Base-by-base conservation (phyloP, 139 green algal species). In the Trebouxia sp. region DNA sequence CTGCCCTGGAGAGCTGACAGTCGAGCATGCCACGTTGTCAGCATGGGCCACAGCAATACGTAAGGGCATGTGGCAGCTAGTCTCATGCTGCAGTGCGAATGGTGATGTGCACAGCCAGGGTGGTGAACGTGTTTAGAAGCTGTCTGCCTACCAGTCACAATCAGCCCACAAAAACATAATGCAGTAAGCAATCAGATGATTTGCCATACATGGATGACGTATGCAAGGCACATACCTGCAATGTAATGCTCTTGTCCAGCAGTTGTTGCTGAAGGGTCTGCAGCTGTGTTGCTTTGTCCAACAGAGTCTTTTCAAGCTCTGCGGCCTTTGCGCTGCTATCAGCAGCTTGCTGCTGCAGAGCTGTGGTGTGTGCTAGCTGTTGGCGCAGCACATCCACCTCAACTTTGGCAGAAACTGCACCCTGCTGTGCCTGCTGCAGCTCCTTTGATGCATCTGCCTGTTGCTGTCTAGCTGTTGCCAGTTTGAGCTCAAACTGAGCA, bases 221-320 rank as follows among this genome's bases (percentile, higher is more conserved):
- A 56, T 28, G 50, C 2, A 28, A 10, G 50, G 2, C 50, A 17
- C 69, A 77, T 4, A 77, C 74, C 65, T 81, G 80, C 41, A 85
- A 28, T 38, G 76, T 41, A 0, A 35, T 58, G 24, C 35, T 38
- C 62, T 83, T 56, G 38, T 72, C 69, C 70, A 84, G 32, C 37
- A 87, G 80, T 32, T 76, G 43, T 17, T 32, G 75, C 43, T 66
- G 76, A 1, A 81, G 58, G 30, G 32, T 51, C 35, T 80, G 50
- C 50, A 84, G 39, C 47, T 72, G 12, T 17, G 22, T 69, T 28
- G 58, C 1, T 28, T 79, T 56, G 8, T 43, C 72, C 30, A 82
- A 41, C 55, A 84, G 26, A 32, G 43, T 47, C 10, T 47, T 65
- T 37, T 43, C 32, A 10, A 74, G 58, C 24, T 65, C 66, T 30